Conservation (phyloP, 2,329 filamentous ascomycete species). For the Ambrosiella beaveri region DNA sequence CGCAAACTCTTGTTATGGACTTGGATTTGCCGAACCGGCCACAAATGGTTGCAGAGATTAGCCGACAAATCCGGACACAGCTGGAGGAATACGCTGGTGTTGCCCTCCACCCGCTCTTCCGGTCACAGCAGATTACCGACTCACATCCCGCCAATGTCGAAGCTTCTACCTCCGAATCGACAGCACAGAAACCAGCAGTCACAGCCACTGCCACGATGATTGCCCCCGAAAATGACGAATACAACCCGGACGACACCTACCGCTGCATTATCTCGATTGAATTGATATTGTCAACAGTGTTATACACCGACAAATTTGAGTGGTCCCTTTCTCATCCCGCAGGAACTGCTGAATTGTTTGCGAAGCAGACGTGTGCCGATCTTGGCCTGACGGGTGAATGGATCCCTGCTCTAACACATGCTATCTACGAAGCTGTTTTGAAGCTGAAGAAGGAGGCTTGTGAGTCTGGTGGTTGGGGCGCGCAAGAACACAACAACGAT, state of each 20-base stretch:
- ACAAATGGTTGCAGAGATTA: constrained; percentile 59
- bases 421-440: constrained; percentile 88
- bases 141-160: constrained; percentile 17
- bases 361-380: constrained; percentile 82
- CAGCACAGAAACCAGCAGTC: constrained; percentile 31
- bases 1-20: constrained; percentile 77
- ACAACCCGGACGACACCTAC: constrained; percentile 87
- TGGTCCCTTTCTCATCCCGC: constrained; percentile 89
- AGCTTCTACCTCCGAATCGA: constrained; percentile 14
- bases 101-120: constrained; percentile 82
- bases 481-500: constrained; percentile 67
- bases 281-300: constrained; percentile 75
- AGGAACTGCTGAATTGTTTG: constrained; percentile 81
- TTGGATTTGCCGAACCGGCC: constrained; percentile 70
- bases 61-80: constrained; percentile 85
- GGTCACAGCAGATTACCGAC: constrained; percentile 29
- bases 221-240: constrained; percentile 36
- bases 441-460: constrained; percentile 92
- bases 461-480: constrained; percentile 62
- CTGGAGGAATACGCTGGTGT: constrained; percentile 92
- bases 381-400: constrained; percentile 81
- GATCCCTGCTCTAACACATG: constrained; percentile 85
- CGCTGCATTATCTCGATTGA: constrained; percentile 81
- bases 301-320: constrained; percentile 95
- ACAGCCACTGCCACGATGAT: constrained; percentile 50